Evolutionary conservation across 2,329 filamentous ascomycete genomes (phyloP), one percentile per base, ranked within the genome.

Genomic region (Ploettnerulaceae sp.): DNA sequence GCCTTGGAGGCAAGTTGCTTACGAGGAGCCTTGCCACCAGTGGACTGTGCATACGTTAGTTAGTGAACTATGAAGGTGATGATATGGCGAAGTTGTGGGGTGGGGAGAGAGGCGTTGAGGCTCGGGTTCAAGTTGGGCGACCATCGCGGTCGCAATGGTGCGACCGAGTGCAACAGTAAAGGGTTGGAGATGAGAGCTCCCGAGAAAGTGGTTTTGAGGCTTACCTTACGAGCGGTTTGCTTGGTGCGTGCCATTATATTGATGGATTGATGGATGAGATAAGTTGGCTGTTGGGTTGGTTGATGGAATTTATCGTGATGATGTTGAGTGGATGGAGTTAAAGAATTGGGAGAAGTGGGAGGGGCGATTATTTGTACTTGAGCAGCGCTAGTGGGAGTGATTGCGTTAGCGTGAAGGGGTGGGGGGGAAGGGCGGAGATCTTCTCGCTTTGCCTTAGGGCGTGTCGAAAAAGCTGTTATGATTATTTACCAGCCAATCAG

Each of bases 1-100:
- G 91, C 93, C 81, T 87, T 87, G 79, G 90, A 95, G 64, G 91
- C 91, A 67, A 97, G 89, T 82, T 96, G 90, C 88, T 98, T 98
- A 74, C 82, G 80, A 55, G 81, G 81, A 62, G 82, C 82, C 77
- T 86, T 85, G 77, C 82, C 82, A 81, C 82, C 82, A 64, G 82
- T 86, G 70, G 82, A 85, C 79, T 86, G 49, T 50, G 34, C 43
- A 15, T 20, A 41, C 51, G 54, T 63, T 59, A 63, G 48, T 24
- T 38, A 46, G 53, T 51, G 48, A 48, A 57, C 48, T 36, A 20
- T 28, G 38, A 26, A 35, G 25, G 29, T 29, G 33, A 32, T 20
- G 32, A 5, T 20, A 31, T 22, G 34, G 12, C 31, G 26, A 35
- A 33, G 20, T 44, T 18, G 49, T 48, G 48, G 45, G 36, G 40